Evolutionary conservation across 495 filamentous ascomycete genomes (phyloP).

Genomic region (Penicillium lividum): DNA sequence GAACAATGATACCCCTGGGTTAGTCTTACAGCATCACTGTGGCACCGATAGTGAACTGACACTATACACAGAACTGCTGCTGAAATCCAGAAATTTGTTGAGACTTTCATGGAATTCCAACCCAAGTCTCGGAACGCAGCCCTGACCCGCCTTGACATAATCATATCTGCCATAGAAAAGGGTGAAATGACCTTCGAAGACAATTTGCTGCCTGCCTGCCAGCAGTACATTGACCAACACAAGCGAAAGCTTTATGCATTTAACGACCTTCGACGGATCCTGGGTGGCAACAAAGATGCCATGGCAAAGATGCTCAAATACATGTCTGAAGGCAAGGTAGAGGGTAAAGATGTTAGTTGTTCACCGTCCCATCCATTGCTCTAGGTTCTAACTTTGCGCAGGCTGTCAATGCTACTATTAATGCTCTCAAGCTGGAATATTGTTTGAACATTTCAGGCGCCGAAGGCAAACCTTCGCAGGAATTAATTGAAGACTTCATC

Average conservation of each 20-base stretch:
- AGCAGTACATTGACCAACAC: constrained; percentile 51
- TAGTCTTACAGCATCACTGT: constrained; percentile 12
- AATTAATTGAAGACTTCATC: constrained; percentile 46
- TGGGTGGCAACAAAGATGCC: constrained; percentile 38
- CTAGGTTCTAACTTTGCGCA: constrained; percentile 8
- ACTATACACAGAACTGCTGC: constrained; percentile 30
- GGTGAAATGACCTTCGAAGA: constrained; percentile 36
- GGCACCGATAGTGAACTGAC: constrained; percentile 10
- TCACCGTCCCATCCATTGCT: neutral
- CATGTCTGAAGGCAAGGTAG: constrained; percentile 22
- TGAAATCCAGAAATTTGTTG: constrained; percentile 33
- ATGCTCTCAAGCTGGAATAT: constrained; percentile 59
- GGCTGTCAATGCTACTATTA: constrained; percentile 46
- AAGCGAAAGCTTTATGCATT: constrained; percentile 56
- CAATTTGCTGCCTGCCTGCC: constrained; percentile 39
- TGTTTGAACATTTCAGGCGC: constrained; percentile 49
- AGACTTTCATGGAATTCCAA: constrained; percentile 35
- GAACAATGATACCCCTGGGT: constrained; percentile 37
- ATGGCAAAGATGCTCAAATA: constrained; percentile 44
- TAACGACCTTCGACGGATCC: constrained; percentile 50
- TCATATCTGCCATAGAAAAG: constrained; percentile 25
- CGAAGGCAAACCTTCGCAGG: constrained; percentile 31
- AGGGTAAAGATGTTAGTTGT: constrained; percentile 35
- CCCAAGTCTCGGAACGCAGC: constrained; percentile 52
- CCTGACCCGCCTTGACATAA: constrained; percentile 41